Conservation (phyloP, 2,329 filamentous ascomycete genomes). For the Xylaria sp. region DNA sequence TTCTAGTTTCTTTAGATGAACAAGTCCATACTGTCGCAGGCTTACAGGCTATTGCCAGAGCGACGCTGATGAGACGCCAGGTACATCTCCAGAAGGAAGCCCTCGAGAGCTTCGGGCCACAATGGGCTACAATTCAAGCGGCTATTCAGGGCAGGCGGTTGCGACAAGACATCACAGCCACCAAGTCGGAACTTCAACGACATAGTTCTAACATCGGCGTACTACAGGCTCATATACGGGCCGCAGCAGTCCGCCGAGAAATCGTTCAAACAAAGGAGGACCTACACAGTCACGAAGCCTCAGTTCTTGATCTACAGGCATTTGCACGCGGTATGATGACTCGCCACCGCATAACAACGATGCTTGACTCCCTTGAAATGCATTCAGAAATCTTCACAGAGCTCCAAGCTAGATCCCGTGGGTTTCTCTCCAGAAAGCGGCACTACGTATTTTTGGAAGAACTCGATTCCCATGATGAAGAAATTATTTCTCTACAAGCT, state of each 20-base stretch:
- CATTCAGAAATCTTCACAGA: constrained; percentile 67
- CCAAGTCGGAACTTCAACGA: constrained; percentile 61
- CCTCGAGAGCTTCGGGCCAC: constrained; percentile 60
- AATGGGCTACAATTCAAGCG: constrained; percentile 64
- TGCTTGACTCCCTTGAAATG: constrained; percentile 66
- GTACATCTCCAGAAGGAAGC: constrained; percentile 62
- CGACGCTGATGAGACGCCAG: constrained; percentile 67
- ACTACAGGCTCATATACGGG: constrained; percentile 60
- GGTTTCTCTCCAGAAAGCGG: constrained; percentile 70
- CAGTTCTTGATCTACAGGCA: constrained; percentile 66
- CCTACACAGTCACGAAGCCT: constrained; percentile 55
- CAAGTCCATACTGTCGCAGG: constrained; percentile 41
- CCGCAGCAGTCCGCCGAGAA: constrained; percentile 64
- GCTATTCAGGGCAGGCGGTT: constrained; percentile 60
- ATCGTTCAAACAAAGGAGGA: constrained; percentile 60
- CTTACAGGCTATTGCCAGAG: constrained; percentile 75
- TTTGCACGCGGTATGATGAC: constrained; percentile 70
- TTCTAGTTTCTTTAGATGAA: constrained; percentile 43
- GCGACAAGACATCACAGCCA: constrained; percentile 57
- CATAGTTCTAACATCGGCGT: constrained; percentile 56
- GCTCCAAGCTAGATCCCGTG: constrained; percentile 75
- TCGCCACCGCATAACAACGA: constrained; percentile 60
- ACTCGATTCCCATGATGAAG: constrained; percentile 74
- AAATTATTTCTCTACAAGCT: constrained; percentile 78
- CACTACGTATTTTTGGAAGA: constrained; percentile 73